Evolutionary conservation across 306 rosid species (phyloP), one percentile per base, ranked within the genome.

Genomic region (Sphenostylis stenocarpa): DNA sequence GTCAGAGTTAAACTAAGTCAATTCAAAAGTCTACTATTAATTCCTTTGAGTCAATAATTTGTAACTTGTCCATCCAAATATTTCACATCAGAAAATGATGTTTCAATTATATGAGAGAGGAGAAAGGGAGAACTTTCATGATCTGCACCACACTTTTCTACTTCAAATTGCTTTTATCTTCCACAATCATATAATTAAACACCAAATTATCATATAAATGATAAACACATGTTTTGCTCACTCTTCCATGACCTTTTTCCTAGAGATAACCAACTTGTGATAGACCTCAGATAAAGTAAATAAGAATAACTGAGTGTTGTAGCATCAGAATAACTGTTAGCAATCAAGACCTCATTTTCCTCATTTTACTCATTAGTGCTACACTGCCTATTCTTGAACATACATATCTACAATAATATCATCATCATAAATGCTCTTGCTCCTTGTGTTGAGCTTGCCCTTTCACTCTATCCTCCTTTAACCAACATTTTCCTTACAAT

Each of bases 51-150:
- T 48, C 21, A 4, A 26, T 16, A 43, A 66, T 6, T 24, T 24
- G 20, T 31, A 14, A 44, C 67, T 20, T 31, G 47, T 34, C 36
- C 11, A 26, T 29, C 71, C 57, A 14, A 34, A 79, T 4, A 43
- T 77, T 79, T 77, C 70, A 81, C 84, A 84, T 76, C 81, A 67
- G 72, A 73, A 51, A 84, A 68, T 23, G 73, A 76, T 81, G 77
- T 21, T 69, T 3, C 82, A 84, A 78, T 81, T 81, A 79, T 81
- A 66, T 60, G 36, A 66, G 49, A 73, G 74, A 75, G 23, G 57
- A 11, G n/a, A 5, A 48, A 11, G 17, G n/a, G 24, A 60, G 67
- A 53, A 56, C 52, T 47, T 39, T 57, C 16, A 80, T 28, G 51
- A 45, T 70, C 28, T 64, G 51, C 17, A 60, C 81, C 80, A 71